Percentiles rank a stretch among this genome's conserved stretches.
These are phyloP conservation scores for Acanthamoeba sp. DNA, from an alignment of 208 protist genomes.

Conservation along the genomic window DNA sequence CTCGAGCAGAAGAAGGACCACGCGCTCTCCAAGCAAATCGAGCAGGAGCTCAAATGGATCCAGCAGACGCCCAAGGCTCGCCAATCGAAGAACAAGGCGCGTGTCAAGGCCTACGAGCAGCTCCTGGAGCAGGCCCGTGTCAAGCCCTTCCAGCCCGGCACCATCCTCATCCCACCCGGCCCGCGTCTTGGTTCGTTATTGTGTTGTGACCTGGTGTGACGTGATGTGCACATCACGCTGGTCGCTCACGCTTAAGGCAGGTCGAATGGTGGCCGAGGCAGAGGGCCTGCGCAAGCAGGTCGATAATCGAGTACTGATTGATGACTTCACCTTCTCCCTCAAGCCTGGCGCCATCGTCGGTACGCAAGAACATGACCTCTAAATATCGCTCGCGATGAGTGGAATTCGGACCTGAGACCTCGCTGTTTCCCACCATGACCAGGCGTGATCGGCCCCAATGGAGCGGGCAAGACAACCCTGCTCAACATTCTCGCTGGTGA, in stretches of 20 bases:
- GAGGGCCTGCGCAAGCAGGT: not conserved
- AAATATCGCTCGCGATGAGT: too few relatives aligned
- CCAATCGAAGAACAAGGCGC: constrained; percentile 75
- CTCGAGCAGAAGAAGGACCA: constrained; percentile 73
- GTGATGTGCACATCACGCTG: not conserved
- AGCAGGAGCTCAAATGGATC: constrained; percentile 85
- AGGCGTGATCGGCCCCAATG: constrained; percentile 86
- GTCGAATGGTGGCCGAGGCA: not conserved
- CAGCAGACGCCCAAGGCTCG: constrained; percentile 74
- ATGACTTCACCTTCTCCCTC: constrained; percentile 46
- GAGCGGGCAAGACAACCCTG: constrained; percentile 85
- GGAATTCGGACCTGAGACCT: not conserved
- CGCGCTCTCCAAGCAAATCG: constrained; percentile 75
- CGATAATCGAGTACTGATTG: not conserved
- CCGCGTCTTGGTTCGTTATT: constrained; percentile 73
- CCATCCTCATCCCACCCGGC: constrained; percentile 81
- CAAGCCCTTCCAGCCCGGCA: constrained; percentile 53
- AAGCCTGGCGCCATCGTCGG: constrained; percentile 19
- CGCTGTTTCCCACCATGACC: not conserved
- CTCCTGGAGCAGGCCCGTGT: not conserved
- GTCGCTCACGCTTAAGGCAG: not conserved
- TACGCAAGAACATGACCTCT: too few relatives aligned
- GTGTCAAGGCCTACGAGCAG: constrained; percentile 73
- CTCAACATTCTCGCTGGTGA: constrained; percentile 79
- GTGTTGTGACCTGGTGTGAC: not conserved